Conservation (phyloP, 176 grass and related monocot species). For the Paspalum notatum region DNA sequence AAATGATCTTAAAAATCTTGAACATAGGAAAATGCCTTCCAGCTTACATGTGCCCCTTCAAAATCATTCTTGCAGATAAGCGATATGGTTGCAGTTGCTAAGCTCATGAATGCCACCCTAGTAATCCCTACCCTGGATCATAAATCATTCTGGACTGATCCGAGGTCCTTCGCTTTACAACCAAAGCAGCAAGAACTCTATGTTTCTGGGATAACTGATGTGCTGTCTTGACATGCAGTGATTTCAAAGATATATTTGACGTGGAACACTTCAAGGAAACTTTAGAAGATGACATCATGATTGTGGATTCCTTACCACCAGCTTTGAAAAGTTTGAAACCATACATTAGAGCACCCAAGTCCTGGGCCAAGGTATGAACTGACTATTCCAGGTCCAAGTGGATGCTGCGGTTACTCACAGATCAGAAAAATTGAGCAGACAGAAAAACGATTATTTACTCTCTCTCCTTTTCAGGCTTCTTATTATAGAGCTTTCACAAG, state of each 20-base stretch:
- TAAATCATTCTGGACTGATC: constrained; percentile 83
- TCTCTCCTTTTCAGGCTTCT: constrained; percentile 67
- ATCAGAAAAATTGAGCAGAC: not conserved
- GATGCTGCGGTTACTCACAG: constrained; percentile 11
- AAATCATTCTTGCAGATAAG: constrained; percentile 65
- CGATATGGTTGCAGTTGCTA: constrained; percentile 81
- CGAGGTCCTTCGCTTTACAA: constrained; percentile 49
- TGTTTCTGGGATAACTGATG: constrained; percentile 32
- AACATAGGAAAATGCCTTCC: constrained; percentile 31
- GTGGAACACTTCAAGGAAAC: constrained; percentile 77
- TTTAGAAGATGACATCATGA: constrained; percentile 70
- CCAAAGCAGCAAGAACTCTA: constrained; percentile 4
- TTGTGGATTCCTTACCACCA: constrained; percentile 71
- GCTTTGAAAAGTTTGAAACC: constrained; percentile 58
- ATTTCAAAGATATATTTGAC: constrained; percentile 95
- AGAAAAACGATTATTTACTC: constrained; percentile 5
- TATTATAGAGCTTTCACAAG: constrained; percentile 76
- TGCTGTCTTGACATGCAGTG: constrained; percentile 53
- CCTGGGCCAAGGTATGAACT: constrained; percentile 81
- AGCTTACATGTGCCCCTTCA: constrained; percentile 12
- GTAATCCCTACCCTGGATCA: constrained; percentile 80
- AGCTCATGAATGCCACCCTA: constrained; percentile 84
- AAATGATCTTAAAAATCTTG: not conserved
- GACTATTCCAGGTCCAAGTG: constrained; percentile 24
- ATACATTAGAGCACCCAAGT: constrained; percentile 65